phyloP scores from a whole-genome alignment of 345 rosid species.

The Populus tremula region DNA sequence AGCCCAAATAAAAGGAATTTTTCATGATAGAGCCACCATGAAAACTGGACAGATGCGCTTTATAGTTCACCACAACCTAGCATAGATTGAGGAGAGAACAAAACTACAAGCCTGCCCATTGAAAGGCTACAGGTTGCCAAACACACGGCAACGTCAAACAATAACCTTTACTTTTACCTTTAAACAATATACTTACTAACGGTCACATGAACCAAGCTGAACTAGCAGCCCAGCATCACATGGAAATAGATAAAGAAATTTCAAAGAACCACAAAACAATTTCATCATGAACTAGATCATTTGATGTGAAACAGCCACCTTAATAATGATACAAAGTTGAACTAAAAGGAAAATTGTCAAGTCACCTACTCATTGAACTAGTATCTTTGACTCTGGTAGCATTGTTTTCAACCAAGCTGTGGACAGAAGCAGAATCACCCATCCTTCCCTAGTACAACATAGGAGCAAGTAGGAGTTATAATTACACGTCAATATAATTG shows the following conservation, averaged over 20 bases:
- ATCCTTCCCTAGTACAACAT: conserved; percentile 11
- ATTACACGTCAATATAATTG: not conserved
- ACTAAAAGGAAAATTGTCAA: not conserved
- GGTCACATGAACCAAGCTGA: not conserved
- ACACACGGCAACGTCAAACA: not conserved
- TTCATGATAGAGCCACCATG: not conserved
- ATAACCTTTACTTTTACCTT: too few species aligned
- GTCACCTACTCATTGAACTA: conserved; percentile 17
- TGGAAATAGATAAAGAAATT: not conserved
- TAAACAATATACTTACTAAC: too few species aligned
- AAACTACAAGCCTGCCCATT: too few species aligned
- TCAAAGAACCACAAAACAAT: not conserved
- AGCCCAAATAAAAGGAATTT: not conserved
- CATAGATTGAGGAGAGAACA: not conserved
- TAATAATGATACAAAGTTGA: not conserved
- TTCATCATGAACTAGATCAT: not conserved
- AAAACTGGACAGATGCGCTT: not conserved
- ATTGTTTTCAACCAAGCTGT: not conserved
- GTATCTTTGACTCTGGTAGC: conserved; percentile 13
- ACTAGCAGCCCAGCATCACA: not conserved
- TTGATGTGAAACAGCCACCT: not conserved
- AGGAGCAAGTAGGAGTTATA: not conserved
- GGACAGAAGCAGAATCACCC: conserved; percentile 10
- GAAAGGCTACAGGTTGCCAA: not conserved
- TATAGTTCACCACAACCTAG: not conserved